These are phyloP conservation scores for Adansonia grandidieri DNA, from an alignment of 441 rosid genomes.

Conservation along the genomic window DNA sequence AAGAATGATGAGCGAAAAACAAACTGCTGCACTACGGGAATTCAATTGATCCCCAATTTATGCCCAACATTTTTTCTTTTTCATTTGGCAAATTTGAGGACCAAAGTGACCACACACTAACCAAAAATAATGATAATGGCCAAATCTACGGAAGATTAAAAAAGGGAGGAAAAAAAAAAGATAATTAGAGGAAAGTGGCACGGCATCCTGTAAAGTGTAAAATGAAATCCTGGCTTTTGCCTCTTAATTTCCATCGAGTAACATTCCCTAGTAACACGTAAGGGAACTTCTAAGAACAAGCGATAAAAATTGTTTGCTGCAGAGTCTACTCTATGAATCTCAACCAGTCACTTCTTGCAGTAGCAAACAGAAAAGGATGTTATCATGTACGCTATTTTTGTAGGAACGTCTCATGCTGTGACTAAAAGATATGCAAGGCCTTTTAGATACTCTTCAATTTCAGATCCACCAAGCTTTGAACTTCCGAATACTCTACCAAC, in stretches of 20 bases:
- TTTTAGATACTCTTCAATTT: conserved; percentile 89
- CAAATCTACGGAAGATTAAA: neutral
- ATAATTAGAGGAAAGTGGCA: neutral
- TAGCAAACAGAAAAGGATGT: neutral
- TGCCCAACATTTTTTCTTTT: neutral
- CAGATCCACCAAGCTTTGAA: conserved; percentile 98
- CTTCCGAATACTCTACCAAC: conserved; percentile 93
- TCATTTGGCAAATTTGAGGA: neutral
- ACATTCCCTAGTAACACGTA: neutral
- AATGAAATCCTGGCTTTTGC: neutral
- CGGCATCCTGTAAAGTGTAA: neutral
- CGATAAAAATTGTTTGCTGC: neutral
- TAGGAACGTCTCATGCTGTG: conserved; percentile 51
- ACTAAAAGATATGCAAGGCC: conserved; percentile 85
- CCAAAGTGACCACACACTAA: neutral
- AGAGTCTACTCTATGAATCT: neutral
- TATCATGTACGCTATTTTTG: neutral
- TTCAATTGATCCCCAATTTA: neutral
- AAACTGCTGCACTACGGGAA: too few species aligned
- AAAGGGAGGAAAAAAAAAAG: neutral
- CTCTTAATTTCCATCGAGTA: neutral
- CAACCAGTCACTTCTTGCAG: neutral
- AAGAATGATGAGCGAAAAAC: neutral
- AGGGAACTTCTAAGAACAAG: neutral
- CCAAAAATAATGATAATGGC: neutral